These are phyloP conservation scores for Scheffersomyces stipitis DNA, from an alignment of 805 yeast species.

Conservation along the genomic window DNA sequence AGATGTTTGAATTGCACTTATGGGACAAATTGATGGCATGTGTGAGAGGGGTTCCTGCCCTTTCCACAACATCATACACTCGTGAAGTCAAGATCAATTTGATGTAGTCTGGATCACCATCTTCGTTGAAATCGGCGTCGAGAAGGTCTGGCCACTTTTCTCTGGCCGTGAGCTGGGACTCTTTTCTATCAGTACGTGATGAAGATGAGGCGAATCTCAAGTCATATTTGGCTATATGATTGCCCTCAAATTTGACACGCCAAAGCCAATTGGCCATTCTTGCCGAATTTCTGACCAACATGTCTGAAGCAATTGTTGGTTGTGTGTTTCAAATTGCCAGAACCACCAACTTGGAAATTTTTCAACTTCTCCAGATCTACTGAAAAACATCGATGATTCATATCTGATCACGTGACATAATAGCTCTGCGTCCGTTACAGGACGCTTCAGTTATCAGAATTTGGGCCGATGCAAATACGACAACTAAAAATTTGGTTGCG, in stretches of 20 bases:
- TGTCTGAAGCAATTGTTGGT: neutral
- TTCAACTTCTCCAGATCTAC: no score
- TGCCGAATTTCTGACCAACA: neutral
- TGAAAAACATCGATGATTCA: no score
- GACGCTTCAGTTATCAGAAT: no score
- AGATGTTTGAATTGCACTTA: constrained; percentile 71
- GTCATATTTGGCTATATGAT: neutral
- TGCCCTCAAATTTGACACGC: neutral
- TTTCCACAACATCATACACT: constrained; percentile 88
- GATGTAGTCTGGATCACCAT: constrained; percentile 87
- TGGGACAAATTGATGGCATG: constrained; percentile 73
- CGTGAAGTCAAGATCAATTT: constrained; percentile 87
- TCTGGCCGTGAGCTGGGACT: constrained; percentile 5
- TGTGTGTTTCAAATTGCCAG: neutral
- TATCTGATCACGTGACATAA: no score
- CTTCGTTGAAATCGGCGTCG: constrained; percentile 54
- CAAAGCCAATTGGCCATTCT: neutral
- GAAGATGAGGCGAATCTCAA: neutral
- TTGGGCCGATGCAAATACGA: no score
- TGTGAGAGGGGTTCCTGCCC: constrained; percentile 77
- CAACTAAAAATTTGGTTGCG: no score
- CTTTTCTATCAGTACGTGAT: neutral
- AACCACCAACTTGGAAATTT: neutral
- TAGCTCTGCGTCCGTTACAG: no score
- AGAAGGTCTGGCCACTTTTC: constrained; percentile 47